Evolutionary conservation across 176 grass and related monocot species (phyloP).

Genomic region (Avena eriantha): DNA sequence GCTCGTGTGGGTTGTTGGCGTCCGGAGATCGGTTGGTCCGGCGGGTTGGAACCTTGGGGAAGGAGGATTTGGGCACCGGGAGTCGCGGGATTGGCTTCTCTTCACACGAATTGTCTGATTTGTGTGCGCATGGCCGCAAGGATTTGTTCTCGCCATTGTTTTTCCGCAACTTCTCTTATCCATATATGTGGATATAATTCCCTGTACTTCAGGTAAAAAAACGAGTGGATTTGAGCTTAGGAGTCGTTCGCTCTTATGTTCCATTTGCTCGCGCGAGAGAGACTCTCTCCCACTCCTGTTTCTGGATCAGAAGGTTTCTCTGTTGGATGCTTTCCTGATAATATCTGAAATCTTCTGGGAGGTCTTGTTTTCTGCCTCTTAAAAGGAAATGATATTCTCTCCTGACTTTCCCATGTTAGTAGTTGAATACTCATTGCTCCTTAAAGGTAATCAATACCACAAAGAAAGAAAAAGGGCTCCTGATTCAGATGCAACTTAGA

Average conservation of each 20-base stretch:
- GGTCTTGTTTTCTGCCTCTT: neutral
- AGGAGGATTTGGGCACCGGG: neutral
- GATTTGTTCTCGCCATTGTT: constrained; percentile 44
- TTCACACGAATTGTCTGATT: neutral
- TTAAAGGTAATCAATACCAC: constrained; percentile 37
- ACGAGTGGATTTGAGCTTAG: neutral
- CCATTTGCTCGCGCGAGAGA: neutral
- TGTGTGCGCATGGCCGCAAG: neutral
- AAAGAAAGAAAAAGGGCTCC: neutral
- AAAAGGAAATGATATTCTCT: constrained; percentile 45
- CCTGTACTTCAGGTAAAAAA: no score
- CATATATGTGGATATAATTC: neutral
- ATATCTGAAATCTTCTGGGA: constrained; percentile 40
- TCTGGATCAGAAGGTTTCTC: constrained; percentile 41
- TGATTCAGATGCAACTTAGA: constrained; percentile 49
- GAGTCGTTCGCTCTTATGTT: neutral
- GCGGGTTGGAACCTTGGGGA: constrained; percentile 5
- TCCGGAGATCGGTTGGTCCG: constrained; percentile 48
- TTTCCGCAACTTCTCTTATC: neutral
- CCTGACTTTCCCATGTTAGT: constrained; percentile 44
- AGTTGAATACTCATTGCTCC: constrained; percentile 45
- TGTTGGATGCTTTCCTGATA: constrained; percentile 39
- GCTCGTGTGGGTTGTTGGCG: constrained; percentile 39
- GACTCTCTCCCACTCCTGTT: neutral
- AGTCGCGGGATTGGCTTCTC: neutral